Base-by-base conservation (phyloP, 2,329 filamentous ascomycete species). In the Alternaria tenuissima region DNA sequence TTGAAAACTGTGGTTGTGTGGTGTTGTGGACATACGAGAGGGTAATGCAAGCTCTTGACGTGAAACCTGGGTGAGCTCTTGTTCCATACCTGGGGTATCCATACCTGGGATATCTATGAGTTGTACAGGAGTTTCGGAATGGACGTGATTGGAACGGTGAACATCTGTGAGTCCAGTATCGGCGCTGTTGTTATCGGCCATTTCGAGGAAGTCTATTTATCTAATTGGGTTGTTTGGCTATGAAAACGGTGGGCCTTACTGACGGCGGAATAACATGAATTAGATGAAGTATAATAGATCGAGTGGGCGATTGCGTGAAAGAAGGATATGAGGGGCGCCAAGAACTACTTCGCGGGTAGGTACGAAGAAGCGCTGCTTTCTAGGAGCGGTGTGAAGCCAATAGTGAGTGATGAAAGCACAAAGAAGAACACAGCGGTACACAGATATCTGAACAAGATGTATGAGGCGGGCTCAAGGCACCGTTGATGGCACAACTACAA, bases 101-200 rank as follows among this genome's bases (percentile, higher is more conserved):
- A n/a, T n/a, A 28, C 11, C 18, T 48, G 9, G 28, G n/a, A 34
- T 11, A n/a, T 28, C 26, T 16, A 18, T 20, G 26, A 24, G 16
- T 4, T 9, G 28, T 30, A 47, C 6, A 22, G 12, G 12, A 41
- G 9, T 7, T 18, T 41, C 32, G 7, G n/a, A 22, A 42, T 43
- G 22, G 36, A 24, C 24, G 24, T 16, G 49, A 22, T 9, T 7
- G 12, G 7, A 18, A 16, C 4, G 24, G 20, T 12, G 36, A 12
- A 36, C 11, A 18, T 14, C 9, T 30, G 7, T 26, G 14, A 20
- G 16, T 41, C 4, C 8, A 42, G 22, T 42, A 52, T 41, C 9
- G 48, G 32, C 7, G 42, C 16, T 41, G n/a, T 22, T 32, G 48
- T 28, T 58, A 22, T 61, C 57, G 24, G 64, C 43, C 67, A 68